Evolutionary conservation across 192 early-diverging fungal species (phyloP).

Genomic region (Coemansia sp.): DNA sequence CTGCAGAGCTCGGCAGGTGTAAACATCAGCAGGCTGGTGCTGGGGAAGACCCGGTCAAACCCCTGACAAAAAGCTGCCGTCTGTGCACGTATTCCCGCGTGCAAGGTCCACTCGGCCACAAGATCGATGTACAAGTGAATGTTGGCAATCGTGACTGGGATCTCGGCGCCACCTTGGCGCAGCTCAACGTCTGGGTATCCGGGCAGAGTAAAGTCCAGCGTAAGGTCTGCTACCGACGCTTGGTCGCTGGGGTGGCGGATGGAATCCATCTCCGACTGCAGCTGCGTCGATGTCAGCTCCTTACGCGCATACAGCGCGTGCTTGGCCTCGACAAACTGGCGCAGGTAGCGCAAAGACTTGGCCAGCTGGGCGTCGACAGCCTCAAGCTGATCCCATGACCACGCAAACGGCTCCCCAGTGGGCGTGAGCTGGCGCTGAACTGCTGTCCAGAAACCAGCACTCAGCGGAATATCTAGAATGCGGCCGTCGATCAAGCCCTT

Average conservation of each 20-base stretch:
- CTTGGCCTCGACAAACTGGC: conserved; percentile 62
- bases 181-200: conserved; percentile 72
- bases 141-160: conserved; percentile 75
- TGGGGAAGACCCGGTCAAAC: conserved; percentile 76
- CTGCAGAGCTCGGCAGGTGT: conserved; percentile 64
- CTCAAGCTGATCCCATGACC: conserved; percentile 41
- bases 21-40: conserved; percentile 66
- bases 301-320: conserved; percentile 53
- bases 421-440: conserved; percentile 51
- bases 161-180: conserved; percentile 56
- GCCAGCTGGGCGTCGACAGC: conserved; percentile 65
- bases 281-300: conserved; percentile 49
- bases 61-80: conserved; percentile 74
- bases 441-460: conserved; percentile 66
- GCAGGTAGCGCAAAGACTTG: conserved; percentile 61
- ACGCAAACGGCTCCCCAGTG: not conserved
- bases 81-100: conserved; percentile 64
- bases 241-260: conserved; percentile 54
- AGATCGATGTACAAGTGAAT: conserved; percentile 71
- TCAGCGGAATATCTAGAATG: conserved; percentile 80
- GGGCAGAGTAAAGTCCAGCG: conserved; percentile 83
- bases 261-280: conserved; percentile 35
- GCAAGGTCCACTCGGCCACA: conserved; percentile 62
- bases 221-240: conserved; percentile 58
- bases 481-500: conserved; percentile 84